phyloP scores from a whole-genome alignment of 2,329 filamentous ascomycete genomes.

The Trichoderma sp. region DNA sequence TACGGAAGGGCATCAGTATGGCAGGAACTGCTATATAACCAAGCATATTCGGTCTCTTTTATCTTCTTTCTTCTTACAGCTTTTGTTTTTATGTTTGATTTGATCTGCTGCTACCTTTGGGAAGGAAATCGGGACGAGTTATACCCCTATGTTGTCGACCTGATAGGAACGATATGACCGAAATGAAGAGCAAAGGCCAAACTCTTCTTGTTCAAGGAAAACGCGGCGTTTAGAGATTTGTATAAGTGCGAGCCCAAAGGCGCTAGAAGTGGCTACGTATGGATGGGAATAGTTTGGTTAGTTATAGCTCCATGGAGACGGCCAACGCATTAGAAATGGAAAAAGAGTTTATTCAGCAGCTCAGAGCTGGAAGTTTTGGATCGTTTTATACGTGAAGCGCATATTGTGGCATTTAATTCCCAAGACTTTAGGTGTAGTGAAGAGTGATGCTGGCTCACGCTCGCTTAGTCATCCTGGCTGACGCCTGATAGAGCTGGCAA shows the following conservation, averaged over 20 bases:
- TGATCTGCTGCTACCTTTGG: conserved; percentile 1
- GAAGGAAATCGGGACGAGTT: conserved; percentile 26
- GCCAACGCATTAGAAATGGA: not conserved
- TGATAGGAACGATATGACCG: conserved; percentile 26
- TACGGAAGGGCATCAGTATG: conserved; percentile 20
- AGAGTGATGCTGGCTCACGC: not conserved
- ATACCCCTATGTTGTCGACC: conserved; percentile 29
- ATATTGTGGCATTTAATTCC: not conserved
- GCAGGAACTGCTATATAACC: conserved; percentile 9
- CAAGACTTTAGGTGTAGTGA: not conserved
- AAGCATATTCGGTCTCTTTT: conserved; percentile 23
- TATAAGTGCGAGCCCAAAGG: conserved; percentile 9
- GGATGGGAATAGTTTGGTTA: not conserved
- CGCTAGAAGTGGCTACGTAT: conserved; percentile 14
- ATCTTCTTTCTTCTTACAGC: not conserved
- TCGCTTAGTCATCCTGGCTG: conserved; percentile 1
- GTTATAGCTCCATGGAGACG: not conserved
- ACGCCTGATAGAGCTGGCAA: too few species aligned
- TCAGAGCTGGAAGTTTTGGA: not conserved
- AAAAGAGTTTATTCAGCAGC: not conserved
- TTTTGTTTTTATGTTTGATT: conserved; percentile 3
- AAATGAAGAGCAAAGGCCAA: conserved; percentile 23
- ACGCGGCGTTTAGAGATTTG: conserved; percentile 23
- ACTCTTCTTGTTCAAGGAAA: conserved; percentile 8
- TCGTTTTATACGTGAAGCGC: not conserved